Evolutionary conservation across 805 yeast species (phyloP).

Genomic region (Metschnikowia lochheadii): DNA sequence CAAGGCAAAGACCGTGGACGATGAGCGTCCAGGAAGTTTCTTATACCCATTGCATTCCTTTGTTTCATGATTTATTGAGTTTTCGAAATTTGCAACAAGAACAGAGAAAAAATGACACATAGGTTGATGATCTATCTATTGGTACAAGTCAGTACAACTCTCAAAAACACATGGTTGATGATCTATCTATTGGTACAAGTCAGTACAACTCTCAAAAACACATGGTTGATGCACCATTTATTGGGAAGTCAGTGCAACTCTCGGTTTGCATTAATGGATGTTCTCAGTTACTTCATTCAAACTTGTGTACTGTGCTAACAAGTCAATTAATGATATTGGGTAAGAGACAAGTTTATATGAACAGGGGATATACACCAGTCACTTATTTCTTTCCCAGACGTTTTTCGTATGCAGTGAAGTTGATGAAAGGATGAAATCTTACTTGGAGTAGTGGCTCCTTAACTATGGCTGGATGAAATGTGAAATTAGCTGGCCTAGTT

Average conservation of each 20-base stretch:
- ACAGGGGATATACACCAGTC: conserved; percentile 67
- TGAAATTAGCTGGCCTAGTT: conserved; percentile 12
- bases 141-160: background rate
- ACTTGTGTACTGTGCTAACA: conserved; percentile 77
- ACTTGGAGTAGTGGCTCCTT: conserved; percentile 69
- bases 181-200: too few species aligned
- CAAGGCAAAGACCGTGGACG: conserved; percentile 6
- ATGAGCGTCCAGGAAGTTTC: conserved; percentile 55
- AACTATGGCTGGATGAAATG: conserved; percentile 25
- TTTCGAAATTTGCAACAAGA: conserved; percentile 28
- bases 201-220: too few species aligned
- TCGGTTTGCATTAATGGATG: conserved; percentile 12
- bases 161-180: background rate
- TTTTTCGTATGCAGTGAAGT: conserved; percentile 50
- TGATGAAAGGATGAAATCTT: conserved; percentile 49
- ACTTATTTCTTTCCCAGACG: conserved; percentile 68
- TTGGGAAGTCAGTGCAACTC: too few species aligned
- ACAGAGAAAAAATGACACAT: background rate
- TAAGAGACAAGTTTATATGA: conserved; percentile 83
- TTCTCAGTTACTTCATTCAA: conserved; percentile 73
- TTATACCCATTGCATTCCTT: conserved; percentile 78
- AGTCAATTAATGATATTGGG: conserved; percentile 88
- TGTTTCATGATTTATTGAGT: conserved; percentile 66
- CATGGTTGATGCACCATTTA: too few species aligned
- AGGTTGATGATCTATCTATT: background rate